phyloP scores from a whole-genome alignment of 257 asterid species.

The Misopates orontium region DNA sequence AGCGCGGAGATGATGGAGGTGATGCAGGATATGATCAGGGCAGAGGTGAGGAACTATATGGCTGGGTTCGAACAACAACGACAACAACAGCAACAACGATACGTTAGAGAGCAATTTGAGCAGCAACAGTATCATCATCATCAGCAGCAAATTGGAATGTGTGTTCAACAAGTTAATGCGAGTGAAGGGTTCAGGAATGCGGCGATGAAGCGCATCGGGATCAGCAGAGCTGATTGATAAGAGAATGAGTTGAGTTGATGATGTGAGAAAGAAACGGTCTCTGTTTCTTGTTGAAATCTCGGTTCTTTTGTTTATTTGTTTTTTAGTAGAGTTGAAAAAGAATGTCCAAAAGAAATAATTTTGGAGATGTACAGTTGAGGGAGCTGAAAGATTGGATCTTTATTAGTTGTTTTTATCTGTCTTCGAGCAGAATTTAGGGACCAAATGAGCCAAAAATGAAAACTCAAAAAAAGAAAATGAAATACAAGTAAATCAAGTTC shows the following conservation, averaged over 20 bases:
- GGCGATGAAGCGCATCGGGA: constrained; percentile 59
- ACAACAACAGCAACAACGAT: constrained; percentile 28
- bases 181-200: constrained; percentile 61
- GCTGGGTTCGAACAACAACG: constrained; percentile 47
- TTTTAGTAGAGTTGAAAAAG: not conserved
- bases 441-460: not conserved
- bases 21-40: constrained; percentile 52
- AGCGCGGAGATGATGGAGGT: constrained; percentile 49
- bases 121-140: constrained; percentile 34
- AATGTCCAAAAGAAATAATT: constrained; percentile 26
- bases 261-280: constrained; percentile 41
- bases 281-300: constrained; percentile 44
- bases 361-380: constrained; percentile 46
- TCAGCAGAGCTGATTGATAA: constrained; percentile 55
- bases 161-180: constrained; percentile 61
- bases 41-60: constrained; percentile 85
- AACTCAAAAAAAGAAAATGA: constrained; percentile 17
- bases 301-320: constrained; percentile 1
- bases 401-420: too few relatives aligned
- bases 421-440: too few relatives aligned
- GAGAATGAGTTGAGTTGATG: not conserved
- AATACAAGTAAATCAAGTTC: constrained; percentile 14
- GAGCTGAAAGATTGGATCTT: constrained; percentile 2
- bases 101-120: constrained; percentile 30
- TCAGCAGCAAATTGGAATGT: constrained; percentile 53